phyloP scores from a whole-genome alignment of 805 yeast genomes.

The Zygosaccharomyces kombuchaensis region DNA sequence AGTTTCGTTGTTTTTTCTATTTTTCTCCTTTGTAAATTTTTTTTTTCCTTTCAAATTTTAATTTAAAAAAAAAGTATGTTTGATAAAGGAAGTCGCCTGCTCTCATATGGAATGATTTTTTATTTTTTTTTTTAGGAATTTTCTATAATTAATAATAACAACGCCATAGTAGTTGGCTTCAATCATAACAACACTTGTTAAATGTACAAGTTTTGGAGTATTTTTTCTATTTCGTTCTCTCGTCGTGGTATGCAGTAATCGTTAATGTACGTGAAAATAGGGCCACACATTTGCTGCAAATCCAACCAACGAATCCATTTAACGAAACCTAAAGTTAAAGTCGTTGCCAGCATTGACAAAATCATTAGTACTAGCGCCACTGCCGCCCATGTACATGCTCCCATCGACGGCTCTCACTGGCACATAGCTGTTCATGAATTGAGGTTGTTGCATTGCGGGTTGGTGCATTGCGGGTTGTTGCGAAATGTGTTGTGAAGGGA shows the following conservation, averaged over 20 bases:
- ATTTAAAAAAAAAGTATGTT: conserved; percentile 1
- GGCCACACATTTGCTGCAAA: not conserved
- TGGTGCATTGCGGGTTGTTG: conserved; percentile 13
- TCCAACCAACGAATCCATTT: not conserved
- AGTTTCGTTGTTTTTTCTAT: not conserved
- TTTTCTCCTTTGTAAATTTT: not conserved
- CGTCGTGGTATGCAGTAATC: conserved; percentile 8
- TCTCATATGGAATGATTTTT: not conserved
- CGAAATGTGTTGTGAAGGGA: conserved; percentile 10
- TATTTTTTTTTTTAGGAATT: not conserved
- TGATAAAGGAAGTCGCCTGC: not conserved
- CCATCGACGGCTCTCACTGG: conserved; percentile 10
- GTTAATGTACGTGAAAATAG: conserved; percentile 8
- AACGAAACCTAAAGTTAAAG: conserved; percentile 12
- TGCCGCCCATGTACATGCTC: conserved; percentile 12
- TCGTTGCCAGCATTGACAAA: conserved; percentile 6
- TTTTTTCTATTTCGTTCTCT: conserved; percentile 6
- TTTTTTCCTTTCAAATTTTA: not conserved
- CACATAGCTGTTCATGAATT: conserved; percentile 11
- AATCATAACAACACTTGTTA: conserved; percentile 2
- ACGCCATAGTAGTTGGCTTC: conserved; percentile 6
- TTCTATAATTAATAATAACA: conserved; percentile 10
- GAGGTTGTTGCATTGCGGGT: conserved; percentile 9
- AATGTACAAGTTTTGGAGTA: not conserved
- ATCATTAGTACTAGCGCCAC: conserved; percentile 8